Conservation (phyloP, 1,284 basidiomycete species). For the Ustilago loliicola region DNA sequence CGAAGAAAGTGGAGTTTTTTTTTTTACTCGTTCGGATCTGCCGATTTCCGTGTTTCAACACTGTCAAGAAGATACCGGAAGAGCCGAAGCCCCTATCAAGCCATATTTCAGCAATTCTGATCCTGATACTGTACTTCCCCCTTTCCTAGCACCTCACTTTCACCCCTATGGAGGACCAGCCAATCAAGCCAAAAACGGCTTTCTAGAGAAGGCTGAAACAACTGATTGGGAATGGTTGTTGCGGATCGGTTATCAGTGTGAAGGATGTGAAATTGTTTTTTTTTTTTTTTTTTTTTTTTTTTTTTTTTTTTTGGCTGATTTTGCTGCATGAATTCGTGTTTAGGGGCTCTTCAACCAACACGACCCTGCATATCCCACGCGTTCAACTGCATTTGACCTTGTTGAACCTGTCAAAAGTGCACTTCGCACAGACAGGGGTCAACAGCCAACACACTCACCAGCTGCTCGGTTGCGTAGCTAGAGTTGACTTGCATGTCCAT, state of each 20-base stretch:
- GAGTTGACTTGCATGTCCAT: constrained; percentile 8
- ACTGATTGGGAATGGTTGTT: no score
- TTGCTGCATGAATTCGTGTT: constrained; percentile 22
- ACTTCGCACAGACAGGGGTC: constrained; percentile 16
- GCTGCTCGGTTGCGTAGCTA: constrained; percentile 2
- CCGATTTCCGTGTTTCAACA: not conserved
- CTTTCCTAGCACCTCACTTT: no score
- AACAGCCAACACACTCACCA: not conserved
- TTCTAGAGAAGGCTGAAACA: no score
- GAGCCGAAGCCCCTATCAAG: constrained; percentile 21
- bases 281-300: not conserved
- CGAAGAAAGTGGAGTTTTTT: constrained; percentile 4
- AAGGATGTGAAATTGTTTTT: no score
- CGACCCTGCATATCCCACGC: constrained; percentile 36
- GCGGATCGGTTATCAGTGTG: no score
- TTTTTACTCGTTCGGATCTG: constrained; percentile 3
- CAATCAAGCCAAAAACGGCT: no score
- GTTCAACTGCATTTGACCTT: no score
- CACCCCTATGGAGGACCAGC: no score
- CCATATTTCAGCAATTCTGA: not conserved
- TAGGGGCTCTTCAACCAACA: constrained; percentile 47
- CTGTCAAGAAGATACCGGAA: not conserved
- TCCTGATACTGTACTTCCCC: not conserved
- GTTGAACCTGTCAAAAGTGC: not conserved
- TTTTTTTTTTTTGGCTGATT: not conserved